A percentile compares a stretch with the other conserved stretches of the same genome.
Conservation (phyloP, 345 rosid species). For the Citrus glauca region DNA sequence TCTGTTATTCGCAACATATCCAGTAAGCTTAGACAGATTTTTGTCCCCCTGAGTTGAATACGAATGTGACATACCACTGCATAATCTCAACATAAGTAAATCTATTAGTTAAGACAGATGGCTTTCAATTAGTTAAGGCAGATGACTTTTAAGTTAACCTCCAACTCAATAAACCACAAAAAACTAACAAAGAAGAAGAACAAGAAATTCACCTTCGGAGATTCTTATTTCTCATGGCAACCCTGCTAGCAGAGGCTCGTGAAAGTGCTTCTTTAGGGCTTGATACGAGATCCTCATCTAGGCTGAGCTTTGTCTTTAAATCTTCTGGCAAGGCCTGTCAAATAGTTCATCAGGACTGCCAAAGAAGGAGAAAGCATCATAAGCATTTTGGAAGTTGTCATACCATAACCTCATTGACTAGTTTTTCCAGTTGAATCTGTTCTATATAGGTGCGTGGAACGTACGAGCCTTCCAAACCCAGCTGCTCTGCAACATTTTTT, state of each 20-base stretch:
- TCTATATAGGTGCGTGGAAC: constrained; percentile 85
- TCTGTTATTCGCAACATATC: constrained; percentile 31
- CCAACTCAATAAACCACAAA: not conserved
- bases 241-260: constrained; percentile 66
- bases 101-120: constrained; percentile 7
- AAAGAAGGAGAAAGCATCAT: not conserved
- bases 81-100: constrained; percentile 16
- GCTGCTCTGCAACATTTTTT: constrained; percentile 61
- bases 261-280: constrained; percentile 82
- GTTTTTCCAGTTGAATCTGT: constrained; percentile 85
- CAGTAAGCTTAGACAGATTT: constrained; percentile 48
- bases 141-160: not conserved
- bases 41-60: constrained; percentile 80
- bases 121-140: not conserved
- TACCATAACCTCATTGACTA: constrained; percentile 87
- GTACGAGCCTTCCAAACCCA: constrained; percentile 78
- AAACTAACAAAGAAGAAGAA: not conserved
- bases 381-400: constrained; percentile 18
- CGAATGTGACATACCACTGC: constrained; percentile 87
- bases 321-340: constrained; percentile 81
- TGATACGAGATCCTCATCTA: constrained; percentile 76
- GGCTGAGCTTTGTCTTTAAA: constrained; percentile 72
- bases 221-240: constrained; percentile 66
- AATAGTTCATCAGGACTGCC: constrained; percentile 16
- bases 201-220: constrained; percentile 52